Evolutionary conservation across 345 rosid species (phyloP).

Genomic region (Eutrema heterophyllum): DNA sequence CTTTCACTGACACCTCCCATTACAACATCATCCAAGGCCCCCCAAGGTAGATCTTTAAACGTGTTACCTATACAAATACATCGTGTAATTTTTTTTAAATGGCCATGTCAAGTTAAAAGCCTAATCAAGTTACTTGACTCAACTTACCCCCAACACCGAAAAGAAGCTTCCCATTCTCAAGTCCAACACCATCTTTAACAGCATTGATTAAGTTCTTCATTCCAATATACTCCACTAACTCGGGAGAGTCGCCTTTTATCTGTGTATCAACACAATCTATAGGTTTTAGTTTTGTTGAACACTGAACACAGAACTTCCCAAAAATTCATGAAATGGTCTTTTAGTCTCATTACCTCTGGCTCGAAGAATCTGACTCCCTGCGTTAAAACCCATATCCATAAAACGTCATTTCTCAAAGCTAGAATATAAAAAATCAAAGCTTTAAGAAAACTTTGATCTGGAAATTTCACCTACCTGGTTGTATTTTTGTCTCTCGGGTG

Average conservation of each 20-base stretch:
- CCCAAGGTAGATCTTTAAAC: constrained; percentile 85
- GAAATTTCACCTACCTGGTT: constrained; percentile 51
- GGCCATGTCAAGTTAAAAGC: background rate
- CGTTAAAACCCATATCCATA: constrained; percentile 9
- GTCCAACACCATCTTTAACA: constrained; percentile 62
- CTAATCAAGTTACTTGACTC: background rate
- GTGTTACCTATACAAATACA: constrained; percentile 42
- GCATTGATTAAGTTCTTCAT: constrained; percentile 87
- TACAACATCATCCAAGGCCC: constrained; percentile 94
- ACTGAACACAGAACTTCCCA: background rate
- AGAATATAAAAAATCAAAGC: background rate
- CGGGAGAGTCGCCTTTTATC: constrained; percentile 97
- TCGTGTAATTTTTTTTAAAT: background rate
- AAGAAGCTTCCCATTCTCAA: constrained; percentile 64
- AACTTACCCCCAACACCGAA: constrained; percentile 71
- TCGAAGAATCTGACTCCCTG: constrained; percentile 98
- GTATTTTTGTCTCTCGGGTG: constrained; percentile 89
- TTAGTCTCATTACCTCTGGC: constrained; percentile 68
- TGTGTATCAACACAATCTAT: constrained; percentile 31
- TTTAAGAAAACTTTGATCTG: background rate
- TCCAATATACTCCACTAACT: constrained; percentile 80
- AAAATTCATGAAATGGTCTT: constrained; percentile 5
- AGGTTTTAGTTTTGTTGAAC: background rate
- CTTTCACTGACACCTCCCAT: constrained; percentile 99
- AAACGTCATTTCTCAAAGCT: background rate